Base-by-base conservation (phyloP, 2,329 filamentous ascomycete genomes). In the Penicillium rolfsii region DNA sequence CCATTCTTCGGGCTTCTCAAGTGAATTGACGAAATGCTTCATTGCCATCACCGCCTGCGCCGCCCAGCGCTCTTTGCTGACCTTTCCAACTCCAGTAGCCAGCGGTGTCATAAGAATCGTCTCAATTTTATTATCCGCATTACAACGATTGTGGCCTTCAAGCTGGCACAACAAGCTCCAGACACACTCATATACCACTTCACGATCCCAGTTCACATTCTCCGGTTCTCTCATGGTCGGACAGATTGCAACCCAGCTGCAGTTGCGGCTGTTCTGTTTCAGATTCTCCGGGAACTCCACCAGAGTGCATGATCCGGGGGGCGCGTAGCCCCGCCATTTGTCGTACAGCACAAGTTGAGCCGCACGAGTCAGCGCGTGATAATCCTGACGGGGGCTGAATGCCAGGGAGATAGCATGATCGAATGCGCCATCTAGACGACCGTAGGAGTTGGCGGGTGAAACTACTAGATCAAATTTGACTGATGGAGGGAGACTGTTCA, bases 381-480 rank as follows among this genome's bases (percentile, higher is more conserved):
- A 85, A 55, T 81, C 76, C 26, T 78, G 67, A 4, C 62, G 61
- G 0, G 64, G 68, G 1, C 80, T 79, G 61, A 84, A 80, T 11
- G 77, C 76, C 35, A 77, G 75, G 0, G 82, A 84, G 57, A 85
- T 82, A 26, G 83, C 83, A 63, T 84, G 80, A 70, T 85, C 83
- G 63, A 85, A 86, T 52, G 77, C 81, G 30, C 84, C 84, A 63
- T 85, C 83, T 0, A 86, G 77, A 0, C 78, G 77, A 30, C 78
- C 83, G 67, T 84, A 85, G 1, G 82, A 84, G 65, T 85, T 85
- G 45, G 83, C 82, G 0, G 83, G 83, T 0, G 83, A 85, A 24
- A 85, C 82, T 45, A 85, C 72, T 12, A 80, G 73, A 66, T 84
- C 79, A 66, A 83, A 84, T 33, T 71, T 71, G 8, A 76, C 68